Evolutionary conservation across 176 grass and related monocot species (phyloP), one percentile per base, ranked within the genome.

Genomic region (Triticum dicoccoides): DNA sequence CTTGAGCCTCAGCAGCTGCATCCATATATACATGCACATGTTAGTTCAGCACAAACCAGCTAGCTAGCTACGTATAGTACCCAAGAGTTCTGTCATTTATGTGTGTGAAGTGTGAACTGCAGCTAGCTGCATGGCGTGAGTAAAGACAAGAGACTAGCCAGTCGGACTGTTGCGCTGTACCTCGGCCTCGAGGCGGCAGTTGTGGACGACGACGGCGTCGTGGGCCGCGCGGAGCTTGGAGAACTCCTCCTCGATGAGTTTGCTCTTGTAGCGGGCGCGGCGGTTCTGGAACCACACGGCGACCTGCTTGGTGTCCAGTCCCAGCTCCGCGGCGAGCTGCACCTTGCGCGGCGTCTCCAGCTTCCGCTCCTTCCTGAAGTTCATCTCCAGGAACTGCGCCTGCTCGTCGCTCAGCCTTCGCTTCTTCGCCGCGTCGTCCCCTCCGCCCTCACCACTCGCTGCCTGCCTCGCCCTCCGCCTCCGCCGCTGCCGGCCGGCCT

Each of bases 201-300:
- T 99, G 30, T 91, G 88, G 20, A 99, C 67, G 56, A 99, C 76
- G 69, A 80, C 85, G 11, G 94, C 83, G 80, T 99, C 97, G 73
- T 99, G 97, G 32, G 90, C 85, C 20, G 94, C 89, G 74, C 90
- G 90, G 76, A 99, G 97, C 89, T 93, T 92, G 82, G 73, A 20
- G 86, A 94, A 99, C 88, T 94, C 97, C 80, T 96, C 92, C 84
- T 96, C 97, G 27, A 99, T 87, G 84, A 96, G 90, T 88, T 99
- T 99, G 85, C 83, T 94, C 92, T 99, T 99, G 97, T 96, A 91
- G 52, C 97, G 89, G 0, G 97, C 94, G n/a, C 97, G 90, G 58
- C 97, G 91, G 87, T 99, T 99, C 92, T 99, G 94, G 82, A 99
- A 99, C 97, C 97, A 99, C 29, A 99, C 92, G 35, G 97, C 97